Evolutionary conservation across 495 filamentous ascomycete species (phyloP).

Genomic region (Pseudotulostoma volvatum): DNA sequence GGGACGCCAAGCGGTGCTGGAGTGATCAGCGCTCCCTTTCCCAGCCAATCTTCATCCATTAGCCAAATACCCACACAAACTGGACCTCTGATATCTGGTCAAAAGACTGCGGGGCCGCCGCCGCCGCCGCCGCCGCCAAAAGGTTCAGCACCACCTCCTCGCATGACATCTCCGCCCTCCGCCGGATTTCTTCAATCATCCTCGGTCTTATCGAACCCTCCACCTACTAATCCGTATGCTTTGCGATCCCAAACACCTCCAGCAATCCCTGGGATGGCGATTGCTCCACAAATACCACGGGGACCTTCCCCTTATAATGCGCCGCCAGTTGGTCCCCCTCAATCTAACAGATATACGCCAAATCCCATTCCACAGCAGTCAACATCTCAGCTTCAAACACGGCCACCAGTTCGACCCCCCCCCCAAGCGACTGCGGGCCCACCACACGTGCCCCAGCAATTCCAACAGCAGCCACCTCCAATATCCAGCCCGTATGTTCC

Average conservation of each 20-base stretch:
- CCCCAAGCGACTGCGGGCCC: constrained; percentile 32
- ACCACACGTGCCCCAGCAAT: constrained; percentile 41
- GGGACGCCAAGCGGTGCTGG: constrained; percentile 47
- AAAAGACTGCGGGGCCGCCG: constrained; percentile 28
- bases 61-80: constrained; percentile 29
- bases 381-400: constrained; percentile 24
- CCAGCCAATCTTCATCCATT: constrained; percentile 37
- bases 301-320: constrained; percentile 82
- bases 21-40: constrained; percentile 50
- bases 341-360: constrained; percentile 75
- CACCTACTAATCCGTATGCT: constrained; percentile 57
- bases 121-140: constrained; percentile 39
- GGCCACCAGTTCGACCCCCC: constrained; percentile 31
- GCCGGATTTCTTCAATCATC: constrained; percentile 21
- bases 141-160: constrained; percentile 33
- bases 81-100: constrained; percentile 20
- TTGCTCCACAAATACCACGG: constrained; percentile 42
- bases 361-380: constrained; percentile 44
- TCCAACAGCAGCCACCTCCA: constrained; percentile 16
- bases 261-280: constrained; percentile 20
- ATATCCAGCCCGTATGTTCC: constrained; percentile 33
- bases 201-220: constrained; percentile 30
- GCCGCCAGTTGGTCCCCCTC: constrained; percentile 55
- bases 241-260: constrained; percentile 32
- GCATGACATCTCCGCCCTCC: constrained; percentile 36